These are phyloP conservation scores for Fusarium setosum DNA, from an alignment of 2,329 filamentous ascomycete genomes.

Conservation along the genomic window DNA sequence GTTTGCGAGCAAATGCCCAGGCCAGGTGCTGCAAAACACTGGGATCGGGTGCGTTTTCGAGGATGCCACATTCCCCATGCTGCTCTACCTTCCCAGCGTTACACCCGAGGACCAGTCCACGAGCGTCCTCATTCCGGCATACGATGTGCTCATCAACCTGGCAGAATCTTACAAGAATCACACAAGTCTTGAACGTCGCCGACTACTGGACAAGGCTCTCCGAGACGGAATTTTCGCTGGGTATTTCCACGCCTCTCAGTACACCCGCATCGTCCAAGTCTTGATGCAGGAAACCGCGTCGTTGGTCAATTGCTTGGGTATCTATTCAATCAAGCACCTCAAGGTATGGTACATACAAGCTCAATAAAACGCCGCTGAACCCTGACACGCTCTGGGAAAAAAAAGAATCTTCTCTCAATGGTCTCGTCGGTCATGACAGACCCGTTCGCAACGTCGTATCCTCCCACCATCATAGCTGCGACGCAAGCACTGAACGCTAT, in stretches of 20 bases:
- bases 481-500: slow-evolving; percentile 65
- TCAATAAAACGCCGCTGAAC: background rate
- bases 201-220: slow-evolving; percentile 65
- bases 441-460: slow-evolving; percentile 71
- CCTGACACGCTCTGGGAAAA: slow-evolving; percentile 10
- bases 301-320: slow-evolving; percentile 67
- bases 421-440: slow-evolving; percentile 73
- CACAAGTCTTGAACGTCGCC: slow-evolving; percentile 42
- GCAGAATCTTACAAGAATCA: slow-evolving; percentile 45
- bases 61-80: slow-evolving; percentile 75
- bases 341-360: slow-evolving; percentile 57
- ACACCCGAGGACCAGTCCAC: slow-evolving; percentile 80
- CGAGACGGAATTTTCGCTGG: slow-evolving; percentile 66
- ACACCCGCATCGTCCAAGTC: slow-evolving; percentile 66
- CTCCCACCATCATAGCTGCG: slow-evolving; percentile 64
- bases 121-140: slow-evolving; percentile 71
- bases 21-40: slow-evolving; percentile 65
- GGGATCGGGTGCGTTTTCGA: slow-evolving; percentile 77
- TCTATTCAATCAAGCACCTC: slow-evolving; percentile 75
- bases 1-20: slow-evolving; percentile 67
- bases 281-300: slow-evolving; percentile 63
- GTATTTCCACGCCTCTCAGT: slow-evolving; percentile 68
- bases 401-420: slow-evolving; percentile 73
- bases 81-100: slow-evolving; percentile 81
- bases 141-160: slow-evolving; percentile 73